Conservation (phyloP, 2,329 filamentous ascomycete species). For the Colletotrichum euphorbiae region DNA sequence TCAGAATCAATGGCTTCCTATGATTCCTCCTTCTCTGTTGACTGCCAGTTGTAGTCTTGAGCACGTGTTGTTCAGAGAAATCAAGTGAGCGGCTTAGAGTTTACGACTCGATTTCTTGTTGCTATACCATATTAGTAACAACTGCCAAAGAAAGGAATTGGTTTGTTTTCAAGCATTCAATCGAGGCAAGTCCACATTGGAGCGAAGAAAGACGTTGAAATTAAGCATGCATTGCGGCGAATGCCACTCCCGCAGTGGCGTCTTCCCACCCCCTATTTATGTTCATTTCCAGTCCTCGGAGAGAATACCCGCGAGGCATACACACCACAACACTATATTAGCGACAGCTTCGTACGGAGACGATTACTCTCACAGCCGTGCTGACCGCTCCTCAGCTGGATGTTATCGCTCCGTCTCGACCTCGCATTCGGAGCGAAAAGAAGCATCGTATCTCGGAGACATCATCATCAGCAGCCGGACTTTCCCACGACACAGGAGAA, state of each 20-base stretch:
- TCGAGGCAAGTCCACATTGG: no score
- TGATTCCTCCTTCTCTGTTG: no score
- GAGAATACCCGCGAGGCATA: not conserved
- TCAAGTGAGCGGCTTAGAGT: no score
- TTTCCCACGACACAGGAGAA: constrained; percentile 22
- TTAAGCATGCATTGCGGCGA: constrained; percentile 11
- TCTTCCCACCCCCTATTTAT: not conserved
- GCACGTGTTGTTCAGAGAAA: no score
- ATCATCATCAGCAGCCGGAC: constrained; percentile 13
- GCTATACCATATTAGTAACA: no score
- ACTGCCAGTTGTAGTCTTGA: no score
- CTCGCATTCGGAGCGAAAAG: constrained; percentile 14
- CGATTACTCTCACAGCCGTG: not conserved
- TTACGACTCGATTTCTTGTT: no score
- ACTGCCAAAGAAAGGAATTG: no score
- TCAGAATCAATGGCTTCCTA: no score
- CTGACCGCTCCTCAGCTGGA: not conserved
- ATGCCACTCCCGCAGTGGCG: not conserved
- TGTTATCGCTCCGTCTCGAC: not conserved
- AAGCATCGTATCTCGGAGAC: constrained; percentile 30
- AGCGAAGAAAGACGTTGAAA: constrained; percentile 5
- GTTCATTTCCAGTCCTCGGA: not conserved
- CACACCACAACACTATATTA: not conserved
- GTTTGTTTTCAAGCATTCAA: no score
- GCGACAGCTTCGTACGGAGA: not conserved